Evolutionary conservation across 805 yeast genomes (phyloP).

Genomic region (Cyberlindnera veronae): DNA sequence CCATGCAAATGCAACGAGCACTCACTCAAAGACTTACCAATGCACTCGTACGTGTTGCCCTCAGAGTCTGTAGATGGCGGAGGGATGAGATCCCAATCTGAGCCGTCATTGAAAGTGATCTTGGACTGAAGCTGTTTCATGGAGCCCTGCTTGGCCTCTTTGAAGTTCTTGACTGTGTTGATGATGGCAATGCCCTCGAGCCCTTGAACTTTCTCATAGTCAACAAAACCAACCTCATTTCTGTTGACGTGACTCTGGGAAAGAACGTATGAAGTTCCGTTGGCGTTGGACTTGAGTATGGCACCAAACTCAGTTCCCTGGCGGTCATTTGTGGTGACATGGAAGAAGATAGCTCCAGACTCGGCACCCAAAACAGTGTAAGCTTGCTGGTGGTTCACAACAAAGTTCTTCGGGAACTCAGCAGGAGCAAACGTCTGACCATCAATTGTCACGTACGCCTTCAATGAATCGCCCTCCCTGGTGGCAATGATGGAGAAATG

Average conservation of each 20-base stretch:
- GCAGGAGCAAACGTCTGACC: slow-evolving; percentile 79
- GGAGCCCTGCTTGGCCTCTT: slow-evolving; percentile 40
- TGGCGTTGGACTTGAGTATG: slow-evolving; percentile 81
- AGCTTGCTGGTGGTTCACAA: slow-evolving; percentile 60
- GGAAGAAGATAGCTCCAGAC: slow-evolving; percentile 73
- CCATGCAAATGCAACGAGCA: slow-evolving; percentile 89
- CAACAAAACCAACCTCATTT: slow-evolving; percentile 71
- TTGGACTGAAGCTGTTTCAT: slow-evolving; percentile 61
- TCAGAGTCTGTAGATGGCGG: slow-evolving; percentile 69
- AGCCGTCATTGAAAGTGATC: slow-evolving; percentile 89
- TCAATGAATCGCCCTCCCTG: slow-evolving; percentile 46
- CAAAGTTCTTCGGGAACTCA: slow-evolving; percentile 64
- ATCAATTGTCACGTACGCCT: slow-evolving; percentile 74
- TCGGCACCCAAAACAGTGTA: slow-evolving; percentile 79
- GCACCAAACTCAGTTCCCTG: slow-evolving; percentile 65
- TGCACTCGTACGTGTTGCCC: slow-evolving; percentile 56
- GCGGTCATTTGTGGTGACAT: slow-evolving; percentile 62
- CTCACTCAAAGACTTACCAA: slow-evolving; percentile 43
- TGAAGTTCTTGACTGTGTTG: slow-evolving; percentile 61
- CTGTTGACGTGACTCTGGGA: slow-evolving; percentile 76
- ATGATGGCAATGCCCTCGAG: slow-evolving; percentile 80
- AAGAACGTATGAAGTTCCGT: slow-evolving; percentile 82
- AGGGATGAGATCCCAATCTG: slow-evolving; percentile 68
- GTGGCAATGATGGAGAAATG: slow-evolving; percentile 73
- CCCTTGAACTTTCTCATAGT: slow-evolving; percentile 79